These are phyloP conservation scores for Umbilicus rupestris DNA, from an alignment of 164 flowering plant genomes.

Conservation along the genomic window DNA sequence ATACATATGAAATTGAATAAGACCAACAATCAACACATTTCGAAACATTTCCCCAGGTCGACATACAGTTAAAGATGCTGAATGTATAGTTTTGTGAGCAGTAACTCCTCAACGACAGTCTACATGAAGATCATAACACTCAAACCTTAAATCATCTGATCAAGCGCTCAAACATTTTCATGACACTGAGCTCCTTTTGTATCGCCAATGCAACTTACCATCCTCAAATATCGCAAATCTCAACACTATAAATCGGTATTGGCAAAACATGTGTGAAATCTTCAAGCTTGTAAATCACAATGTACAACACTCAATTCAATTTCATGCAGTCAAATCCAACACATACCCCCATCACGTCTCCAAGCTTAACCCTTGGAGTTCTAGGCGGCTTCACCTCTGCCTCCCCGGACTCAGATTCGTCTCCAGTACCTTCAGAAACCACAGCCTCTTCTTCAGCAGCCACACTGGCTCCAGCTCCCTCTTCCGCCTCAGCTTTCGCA, in stretches of 20 bases:
- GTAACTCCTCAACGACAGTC: neutral
- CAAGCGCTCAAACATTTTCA: too few relatives aligned
- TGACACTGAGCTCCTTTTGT: too few relatives aligned
- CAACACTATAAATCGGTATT: neutral
- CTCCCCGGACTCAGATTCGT: neutral
- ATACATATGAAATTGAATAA: neutral
- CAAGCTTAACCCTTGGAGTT: constrained; percentile 7
- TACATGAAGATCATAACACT: neutral
- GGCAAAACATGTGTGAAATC: neutral
- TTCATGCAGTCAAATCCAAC: neutral
- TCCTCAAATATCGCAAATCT: neutral
- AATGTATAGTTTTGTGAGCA: neutral
- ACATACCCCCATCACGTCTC: constrained; percentile 8
- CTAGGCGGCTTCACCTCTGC: neutral
- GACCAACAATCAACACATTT: neutral
- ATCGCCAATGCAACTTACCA: neutral
- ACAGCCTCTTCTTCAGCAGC: neutral
- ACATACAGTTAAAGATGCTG: neutral
- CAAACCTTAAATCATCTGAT: too few relatives aligned
- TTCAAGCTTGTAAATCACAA: too few relatives aligned
- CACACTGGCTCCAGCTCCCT: neutral
- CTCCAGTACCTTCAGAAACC: neutral
- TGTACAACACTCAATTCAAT: neutral
- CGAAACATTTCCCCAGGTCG: neutral
- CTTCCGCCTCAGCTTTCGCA: neutral